Conservation (phyloP, 1,139 yeast species). For the Nakaseomyces bracarensis region DNA sequence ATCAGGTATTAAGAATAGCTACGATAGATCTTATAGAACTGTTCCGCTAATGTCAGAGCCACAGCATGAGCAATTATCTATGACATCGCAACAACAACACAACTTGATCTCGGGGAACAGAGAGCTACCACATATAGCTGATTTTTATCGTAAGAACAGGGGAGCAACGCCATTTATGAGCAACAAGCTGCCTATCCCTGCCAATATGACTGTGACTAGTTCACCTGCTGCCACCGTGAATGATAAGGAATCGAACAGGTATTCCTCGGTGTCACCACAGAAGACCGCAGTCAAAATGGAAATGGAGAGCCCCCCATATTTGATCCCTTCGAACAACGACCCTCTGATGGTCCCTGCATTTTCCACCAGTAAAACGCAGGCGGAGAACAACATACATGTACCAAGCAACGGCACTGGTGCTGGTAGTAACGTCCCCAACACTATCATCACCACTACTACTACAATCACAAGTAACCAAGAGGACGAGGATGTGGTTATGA, state of each 20-base stretch:
- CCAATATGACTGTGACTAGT: not conserved
- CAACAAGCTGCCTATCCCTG: not conserved
- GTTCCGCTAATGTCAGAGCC: not conserved
- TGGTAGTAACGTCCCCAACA: not conserved
- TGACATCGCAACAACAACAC: not conserved
- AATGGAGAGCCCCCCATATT: conserved; percentile 4
- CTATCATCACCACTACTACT: conserved; percentile 5
- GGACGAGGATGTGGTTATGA: conserved; percentile 3
- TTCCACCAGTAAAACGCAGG: not conserved
- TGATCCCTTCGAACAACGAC: not conserved
- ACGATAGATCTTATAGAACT: conserved; percentile 3
- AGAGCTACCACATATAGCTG: conserved; percentile 3
- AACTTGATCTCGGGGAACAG: conserved; percentile 1
- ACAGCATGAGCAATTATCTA: not conserved
- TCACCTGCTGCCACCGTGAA: not conserved
- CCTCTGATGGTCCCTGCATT: not conserved
- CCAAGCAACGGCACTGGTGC: not conserved
- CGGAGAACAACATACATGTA: conserved; percentile 6
- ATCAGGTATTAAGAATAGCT: not conserved
- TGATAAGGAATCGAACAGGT: too few relatives aligned
- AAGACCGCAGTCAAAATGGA: not conserved
- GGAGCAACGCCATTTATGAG: not conserved
- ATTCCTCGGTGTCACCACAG: too few relatives aligned
- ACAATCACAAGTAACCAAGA: not conserved
- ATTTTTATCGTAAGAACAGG: conserved; percentile 3